These are phyloP conservation scores for Emmonsia crescens DNA, from an alignment of 2,329 filamentous ascomycete genomes.

Conservation along the genomic window DNA sequence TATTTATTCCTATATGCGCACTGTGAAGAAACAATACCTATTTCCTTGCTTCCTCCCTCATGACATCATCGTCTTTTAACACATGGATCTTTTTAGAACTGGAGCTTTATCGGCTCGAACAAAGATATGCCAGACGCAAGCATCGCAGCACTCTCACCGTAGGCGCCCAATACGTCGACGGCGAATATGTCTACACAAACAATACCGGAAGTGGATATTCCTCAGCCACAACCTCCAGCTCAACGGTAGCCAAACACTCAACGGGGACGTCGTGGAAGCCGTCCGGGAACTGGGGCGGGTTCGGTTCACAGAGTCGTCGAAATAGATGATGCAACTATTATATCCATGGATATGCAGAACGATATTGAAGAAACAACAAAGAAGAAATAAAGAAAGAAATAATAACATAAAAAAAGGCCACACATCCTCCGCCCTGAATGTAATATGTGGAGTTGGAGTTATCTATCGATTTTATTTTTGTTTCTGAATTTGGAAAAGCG, in stretches of 20 bases:
- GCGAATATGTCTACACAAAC: constrained; percentile 73
- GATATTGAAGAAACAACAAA: background rate
- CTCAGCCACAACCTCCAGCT: constrained; percentile 25
- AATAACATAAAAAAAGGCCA: background rate
- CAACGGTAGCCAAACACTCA: constrained; percentile 30
- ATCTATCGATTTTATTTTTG: background rate
- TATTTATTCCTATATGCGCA: background rate
- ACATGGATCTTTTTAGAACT: constrained; percentile 45
- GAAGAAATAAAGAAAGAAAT: background rate
- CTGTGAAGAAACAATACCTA: background rate
- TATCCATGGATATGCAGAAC: background rate
- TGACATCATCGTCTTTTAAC: constrained; percentile 32
- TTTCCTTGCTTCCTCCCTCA: background rate
- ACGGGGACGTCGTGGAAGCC: constrained; percentile 17
- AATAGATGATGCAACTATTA: background rate
- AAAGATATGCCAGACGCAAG: constrained; percentile 85
- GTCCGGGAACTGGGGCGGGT: background rate
- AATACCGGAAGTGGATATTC: constrained; percentile 12
- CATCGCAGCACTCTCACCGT: constrained; percentile 83
- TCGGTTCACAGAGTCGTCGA: background rate
- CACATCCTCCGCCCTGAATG: background rate
- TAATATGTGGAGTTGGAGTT: background rate
- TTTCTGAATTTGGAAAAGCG: background rate
- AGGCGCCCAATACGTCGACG: constrained; percentile 85
- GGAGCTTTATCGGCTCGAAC: constrained; percentile 88